Conservation (phyloP, 2,329 filamentous ascomycete species). For the Cytospora chrysosperma region DNA sequence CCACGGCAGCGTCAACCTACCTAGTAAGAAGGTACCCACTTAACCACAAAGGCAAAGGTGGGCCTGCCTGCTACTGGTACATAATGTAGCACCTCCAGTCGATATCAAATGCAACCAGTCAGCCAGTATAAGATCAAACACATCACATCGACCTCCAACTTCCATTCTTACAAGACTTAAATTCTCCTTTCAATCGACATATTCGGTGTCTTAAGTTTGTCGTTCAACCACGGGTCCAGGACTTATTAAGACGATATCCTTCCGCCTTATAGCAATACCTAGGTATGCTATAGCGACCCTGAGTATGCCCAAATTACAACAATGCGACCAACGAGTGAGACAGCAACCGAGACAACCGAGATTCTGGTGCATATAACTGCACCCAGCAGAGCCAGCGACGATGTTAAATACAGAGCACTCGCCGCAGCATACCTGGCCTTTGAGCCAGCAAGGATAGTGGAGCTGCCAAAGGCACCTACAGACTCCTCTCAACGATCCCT, state of each 20-base stretch:
- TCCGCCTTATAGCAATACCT: too few relatives aligned
- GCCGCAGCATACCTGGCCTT: conserved; percentile 54
- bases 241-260: neutral
- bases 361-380: conserved; percentile 57
- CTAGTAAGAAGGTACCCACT: too few relatives aligned
- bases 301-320: neutral
- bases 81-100: too few relatives aligned
- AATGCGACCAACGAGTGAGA: conserved; percentile 32
- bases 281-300: neutral
- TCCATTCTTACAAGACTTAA: neutral
- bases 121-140: neutral
- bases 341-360: conserved; percentile 44
- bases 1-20: too few relatives aligned
- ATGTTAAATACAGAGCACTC: conserved; percentile 48
- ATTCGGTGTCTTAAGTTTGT: neutral
- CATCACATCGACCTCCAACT: neutral
- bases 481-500: neutral
- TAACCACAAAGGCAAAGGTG: too few relatives aligned
- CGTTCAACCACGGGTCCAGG: neutral
- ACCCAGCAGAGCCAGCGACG: conserved; percentile 47
- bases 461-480: conserved; percentile 4
- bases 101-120: neutral
- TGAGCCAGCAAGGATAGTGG: conserved; percentile 31
- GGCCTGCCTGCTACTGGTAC: too few relatives aligned
- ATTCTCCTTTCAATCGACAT: neutral